Base-by-base conservation (phyloP, 805 yeast species). In the Lipomyces starkeyi region DNA sequence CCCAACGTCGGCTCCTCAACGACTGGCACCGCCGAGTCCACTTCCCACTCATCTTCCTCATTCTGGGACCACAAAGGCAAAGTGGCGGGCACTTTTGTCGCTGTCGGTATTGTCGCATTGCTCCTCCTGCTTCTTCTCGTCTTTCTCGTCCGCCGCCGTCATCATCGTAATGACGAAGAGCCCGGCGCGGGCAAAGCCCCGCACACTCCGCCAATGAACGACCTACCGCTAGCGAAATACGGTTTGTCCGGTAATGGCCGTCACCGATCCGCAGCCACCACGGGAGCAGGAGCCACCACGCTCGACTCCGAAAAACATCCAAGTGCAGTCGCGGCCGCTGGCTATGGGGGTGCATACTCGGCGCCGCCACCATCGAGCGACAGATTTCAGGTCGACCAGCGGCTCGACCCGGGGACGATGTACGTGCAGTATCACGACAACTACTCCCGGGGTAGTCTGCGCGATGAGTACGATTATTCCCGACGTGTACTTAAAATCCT, bases 61-160 rank as follows among this genome's bases (percentile, higher is more conserved):
- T 91, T 89, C 75, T 91, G 90, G 83, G 82, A 83, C 66, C 80
- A 86, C 59, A 86, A 85, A 58, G 96, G 94, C 0, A 90, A 89
- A 75, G 95, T 91, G 0, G 96, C 93, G 0, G 97, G 96, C 2
- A 90, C 92, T 0, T 91, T 91, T 78, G 86, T 90, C 1, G 93
- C 86, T 0, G 95, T 91, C 20, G 97, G 93, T 0, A 73, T 91
- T 0, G 87, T 88, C 0, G 84, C 79, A 0, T 73, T 86, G 0
- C 82, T 82, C 0, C 59, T 87, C 0, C 60, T 88, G 0, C 73
- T 79, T 0, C 79, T 82, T 0, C 68, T 88, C 1, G 54, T 85
- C 13, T 84, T 83, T 74, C 80, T 85, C 79, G 77, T 83, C 49
- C 69, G 81, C 47, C 73, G 80, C 70, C 73, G 76, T 62, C 76